Conservation (phyloP, 1,139 yeast genomes). For the Meyerozyma carpophila region DNA sequence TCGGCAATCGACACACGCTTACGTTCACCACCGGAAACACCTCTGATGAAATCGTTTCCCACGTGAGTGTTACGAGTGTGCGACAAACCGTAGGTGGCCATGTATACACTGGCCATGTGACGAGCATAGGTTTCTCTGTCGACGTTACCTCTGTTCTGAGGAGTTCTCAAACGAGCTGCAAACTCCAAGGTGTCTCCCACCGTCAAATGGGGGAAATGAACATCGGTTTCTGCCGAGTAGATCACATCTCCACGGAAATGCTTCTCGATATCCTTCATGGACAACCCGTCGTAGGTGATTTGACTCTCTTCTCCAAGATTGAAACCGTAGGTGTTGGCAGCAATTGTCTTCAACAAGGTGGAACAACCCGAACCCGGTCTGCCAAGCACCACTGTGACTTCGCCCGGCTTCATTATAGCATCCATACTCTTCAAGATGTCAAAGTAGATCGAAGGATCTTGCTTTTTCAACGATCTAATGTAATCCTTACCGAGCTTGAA, state of each 20-base stretch:
- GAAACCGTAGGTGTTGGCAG: constrained; percentile 71
- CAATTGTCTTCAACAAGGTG: constrained; percentile 65
- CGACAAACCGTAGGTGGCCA: constrained; percentile 66
- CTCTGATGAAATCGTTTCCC: constrained; percentile 57
- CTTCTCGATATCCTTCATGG: constrained; percentile 20
- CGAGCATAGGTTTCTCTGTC: constrained; percentile 52
- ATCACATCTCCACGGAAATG: constrained; percentile 30
- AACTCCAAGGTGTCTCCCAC: constrained; percentile 25
- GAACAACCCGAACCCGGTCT: constrained; percentile 88
- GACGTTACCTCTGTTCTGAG: constrained; percentile 27
- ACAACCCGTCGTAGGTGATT: constrained; percentile 30
- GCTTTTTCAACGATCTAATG: constrained; percentile 13
- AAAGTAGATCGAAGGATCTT: constrained; percentile 19
- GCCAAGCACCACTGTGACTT: constrained; percentile 70
- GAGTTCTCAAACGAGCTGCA: constrained; percentile 22
- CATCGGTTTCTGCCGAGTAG: constrained; percentile 23
- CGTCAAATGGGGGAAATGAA: constrained; percentile 21
- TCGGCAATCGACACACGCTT: constrained; percentile 62
- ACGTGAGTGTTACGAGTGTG: constrained; percentile 53
- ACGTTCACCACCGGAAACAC: constrained; percentile 64
- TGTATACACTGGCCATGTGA: constrained; percentile 59
- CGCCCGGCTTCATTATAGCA: constrained; percentile 65
- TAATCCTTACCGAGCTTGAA: constrained; percentile 13
- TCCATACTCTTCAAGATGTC: constrained; percentile 67
- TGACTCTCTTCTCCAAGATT: constrained; percentile 47